Conservation (phyloP, 2,329 filamentous ascomycete genomes). For the Xylariaceae sp. region DNA sequence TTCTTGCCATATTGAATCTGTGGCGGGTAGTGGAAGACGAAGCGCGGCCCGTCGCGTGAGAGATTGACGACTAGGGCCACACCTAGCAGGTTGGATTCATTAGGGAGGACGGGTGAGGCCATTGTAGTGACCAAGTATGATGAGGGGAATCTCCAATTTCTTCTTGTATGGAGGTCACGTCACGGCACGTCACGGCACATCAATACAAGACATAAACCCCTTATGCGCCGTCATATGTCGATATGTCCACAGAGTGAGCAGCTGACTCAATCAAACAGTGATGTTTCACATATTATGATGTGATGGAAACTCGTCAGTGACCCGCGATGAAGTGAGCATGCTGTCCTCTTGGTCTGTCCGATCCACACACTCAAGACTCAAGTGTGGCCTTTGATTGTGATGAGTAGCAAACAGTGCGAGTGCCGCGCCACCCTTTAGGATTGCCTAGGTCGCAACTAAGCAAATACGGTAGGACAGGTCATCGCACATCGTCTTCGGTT, state of each 20-base stretch:
- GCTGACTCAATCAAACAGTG: background rate
- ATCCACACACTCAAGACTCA: background rate
- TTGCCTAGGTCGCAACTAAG: background rate
- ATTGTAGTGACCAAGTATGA: constrained; percentile 29
- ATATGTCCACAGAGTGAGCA: background rate
- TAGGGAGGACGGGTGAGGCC: constrained; percentile 46
- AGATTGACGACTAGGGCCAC: constrained; percentile 69
- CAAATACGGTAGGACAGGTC: background rate
- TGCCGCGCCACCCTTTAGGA: background rate
- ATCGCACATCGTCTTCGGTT: background rate
- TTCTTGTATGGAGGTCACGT: background rate
- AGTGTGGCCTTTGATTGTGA: background rate
- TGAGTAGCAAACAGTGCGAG: background rate
- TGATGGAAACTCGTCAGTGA: background rate
- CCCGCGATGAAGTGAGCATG: background rate
- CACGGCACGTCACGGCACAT: background rate
- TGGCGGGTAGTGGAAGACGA: constrained; percentile 88
- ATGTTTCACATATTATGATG: background rate
- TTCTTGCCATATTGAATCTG: constrained; percentile 41
- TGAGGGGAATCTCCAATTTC: background rate
- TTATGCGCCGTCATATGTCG: background rate
- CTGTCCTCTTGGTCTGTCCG: background rate
- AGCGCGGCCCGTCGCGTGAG: constrained; percentile 70
- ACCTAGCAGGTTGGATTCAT: constrained; percentile 55
- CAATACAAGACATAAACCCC: background rate